Base-by-base conservation (phyloP, 768 basidiomycete genomes). In the Pholiota microspora region DNA sequence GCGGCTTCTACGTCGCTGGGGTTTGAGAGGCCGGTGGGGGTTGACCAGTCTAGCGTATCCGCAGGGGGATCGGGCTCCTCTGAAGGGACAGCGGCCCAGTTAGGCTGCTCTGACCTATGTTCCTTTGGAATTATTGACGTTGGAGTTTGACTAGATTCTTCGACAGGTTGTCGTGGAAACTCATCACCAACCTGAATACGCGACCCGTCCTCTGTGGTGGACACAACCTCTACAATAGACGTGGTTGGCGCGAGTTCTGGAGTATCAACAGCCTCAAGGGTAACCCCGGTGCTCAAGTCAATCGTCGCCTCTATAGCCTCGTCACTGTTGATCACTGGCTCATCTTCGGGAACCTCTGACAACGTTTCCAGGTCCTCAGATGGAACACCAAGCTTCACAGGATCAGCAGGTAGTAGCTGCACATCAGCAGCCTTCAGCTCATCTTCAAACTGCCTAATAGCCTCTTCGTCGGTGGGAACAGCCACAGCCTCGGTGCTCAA, bases 381-480 rank as follows among this genome's bases (percentile, higher is more conserved):
- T 10, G 61, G 47, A 7, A 54, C 38, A 21, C 56, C 53, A 6
- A 59, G 54, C 3, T 58, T 51, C 3, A 45, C 42, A 32, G 53
- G 55, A 38, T 59, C 53, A 35, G 55, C 58, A 25, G 59, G 46
- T 42, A 65, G 38, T 12, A 65, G 31, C 24, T 63, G 55, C 51
- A 78, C 69, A 34, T 75, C 68, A 13, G 65, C 71, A 6, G 66
- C 67, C 51, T 70, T 67, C 31, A 80, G 59, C 24, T 71, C 72
- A 8, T 66, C 69, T 52, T 79, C 77, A 47, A 78, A 76, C 45
- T 52, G 59, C 32, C 66, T 67, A n/a, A 66, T 45, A 7, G 55
- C 54, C 38, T 62, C 56, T 3, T 58, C 40, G 16, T 35, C 51
- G 7, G 13, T 34, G 16, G 6, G 5, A 5, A 10, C 36, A 38